These are phyloP conservation scores for Lactarius psammicola DNA, from an alignment of 768 basidiomycete genomes.

Conservation along the genomic window DNA sequence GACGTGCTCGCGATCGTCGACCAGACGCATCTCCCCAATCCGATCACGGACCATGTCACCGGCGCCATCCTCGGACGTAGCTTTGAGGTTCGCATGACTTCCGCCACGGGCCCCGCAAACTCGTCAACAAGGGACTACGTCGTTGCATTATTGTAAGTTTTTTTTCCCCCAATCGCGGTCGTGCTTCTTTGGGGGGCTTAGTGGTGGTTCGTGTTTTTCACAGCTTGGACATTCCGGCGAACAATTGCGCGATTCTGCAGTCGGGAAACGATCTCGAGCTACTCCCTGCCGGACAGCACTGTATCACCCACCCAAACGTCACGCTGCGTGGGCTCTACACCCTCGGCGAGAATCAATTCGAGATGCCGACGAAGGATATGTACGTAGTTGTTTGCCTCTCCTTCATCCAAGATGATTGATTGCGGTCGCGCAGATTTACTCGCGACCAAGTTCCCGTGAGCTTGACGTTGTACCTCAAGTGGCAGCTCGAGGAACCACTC, in stretches of 20 bases:
- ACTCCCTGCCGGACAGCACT: slow-evolving; percentile 78
- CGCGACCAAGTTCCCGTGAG: slow-evolving; percentile 85
- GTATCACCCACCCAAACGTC: slow-evolving; percentile 80
- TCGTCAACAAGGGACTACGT: slow-evolving; percentile 53
- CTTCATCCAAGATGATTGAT: neutral
- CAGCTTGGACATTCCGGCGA: slow-evolving; percentile 83
- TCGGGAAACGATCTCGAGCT: slow-evolving; percentile 76
- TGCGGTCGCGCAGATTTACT: slow-evolving; percentile 54
- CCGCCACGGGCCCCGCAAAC: slow-evolving; percentile 46
- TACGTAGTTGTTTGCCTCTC: slow-evolving; percentile 36
- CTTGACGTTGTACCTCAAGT: slow-evolving; percentile 81
- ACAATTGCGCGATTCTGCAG: slow-evolving; percentile 84
- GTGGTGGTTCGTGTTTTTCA: slow-evolving; percentile 1
- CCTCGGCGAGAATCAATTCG: slow-evolving; percentile 78
- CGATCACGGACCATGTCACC: slow-evolving; percentile 62
- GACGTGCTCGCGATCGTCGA: slow-evolving; percentile 77
- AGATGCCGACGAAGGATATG: slow-evolving; percentile 89
- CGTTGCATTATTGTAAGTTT: slow-evolving; percentile 69
- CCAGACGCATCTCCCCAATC: slow-evolving; percentile 69
- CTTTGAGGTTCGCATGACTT: slow-evolving; percentile 74
- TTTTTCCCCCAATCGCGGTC: slow-evolving; percentile 13
- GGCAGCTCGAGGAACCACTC: slow-evolving; percentile 55
- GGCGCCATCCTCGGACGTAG: slow-evolving; percentile 63
- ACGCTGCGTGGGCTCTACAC: slow-evolving; percentile 79
- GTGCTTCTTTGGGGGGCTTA: neutral